A percentile compares a stretch with the other conserved stretches of the same genome.
These are phyloP conservation scores for Psilocybe mexicana DNA, from an alignment of 1,284 basidiomycete genomes.

Conservation along the genomic window DNA sequence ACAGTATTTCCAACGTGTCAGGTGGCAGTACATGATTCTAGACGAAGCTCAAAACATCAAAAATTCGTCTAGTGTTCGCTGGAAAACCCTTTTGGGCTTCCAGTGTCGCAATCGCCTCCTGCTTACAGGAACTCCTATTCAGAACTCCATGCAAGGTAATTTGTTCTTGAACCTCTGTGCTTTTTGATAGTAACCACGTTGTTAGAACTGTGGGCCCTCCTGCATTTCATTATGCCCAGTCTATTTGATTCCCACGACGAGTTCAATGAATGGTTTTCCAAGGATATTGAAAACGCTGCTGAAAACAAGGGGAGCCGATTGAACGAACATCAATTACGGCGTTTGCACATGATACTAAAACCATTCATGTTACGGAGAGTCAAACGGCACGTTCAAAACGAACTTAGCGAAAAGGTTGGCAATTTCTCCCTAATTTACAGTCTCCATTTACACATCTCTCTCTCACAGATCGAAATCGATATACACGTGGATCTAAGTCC, in stretches of 20 bases:
- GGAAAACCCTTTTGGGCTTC: slow-evolving; percentile 97
- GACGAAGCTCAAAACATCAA: slow-evolving; percentile 99
- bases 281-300: slow-evolving; percentile 95
- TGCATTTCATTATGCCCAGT: slow-evolving; percentile 99
- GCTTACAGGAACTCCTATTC: slow-evolving; percentile 97
- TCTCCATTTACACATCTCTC: slow-evolving; percentile 1
- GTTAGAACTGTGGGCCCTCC: slow-evolving; percentile 95
- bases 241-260: slow-evolving; percentile 99
- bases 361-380: slow-evolving; percentile 99
- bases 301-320: slow-evolving; percentile 90
- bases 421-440: background rate
- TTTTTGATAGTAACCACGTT: slow-evolving; percentile 10
- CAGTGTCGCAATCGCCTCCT: slow-evolving; percentile 96
- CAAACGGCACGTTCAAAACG: slow-evolving; percentile 99
- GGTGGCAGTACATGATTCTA: slow-evolving; percentile 99
- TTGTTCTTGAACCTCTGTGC: background rate
- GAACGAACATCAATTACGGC: slow-evolving; percentile 94
- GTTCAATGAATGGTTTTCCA: slow-evolving; percentile 99
- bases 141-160: slow-evolving; percentile 99
- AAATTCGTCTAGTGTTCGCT: slow-evolving; percentile 94
- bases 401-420: slow-evolving; percentile 95
- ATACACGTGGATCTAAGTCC: slow-evolving; percentile 94
- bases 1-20: slow-evolving; percentile 96
- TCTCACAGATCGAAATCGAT: slow-evolving; percentile 88
- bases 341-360: slow-evolving; percentile 98